phyloP scores from a whole-genome alignment of 495 filamentous ascomycete species.

The Tuber brumale region DNA sequence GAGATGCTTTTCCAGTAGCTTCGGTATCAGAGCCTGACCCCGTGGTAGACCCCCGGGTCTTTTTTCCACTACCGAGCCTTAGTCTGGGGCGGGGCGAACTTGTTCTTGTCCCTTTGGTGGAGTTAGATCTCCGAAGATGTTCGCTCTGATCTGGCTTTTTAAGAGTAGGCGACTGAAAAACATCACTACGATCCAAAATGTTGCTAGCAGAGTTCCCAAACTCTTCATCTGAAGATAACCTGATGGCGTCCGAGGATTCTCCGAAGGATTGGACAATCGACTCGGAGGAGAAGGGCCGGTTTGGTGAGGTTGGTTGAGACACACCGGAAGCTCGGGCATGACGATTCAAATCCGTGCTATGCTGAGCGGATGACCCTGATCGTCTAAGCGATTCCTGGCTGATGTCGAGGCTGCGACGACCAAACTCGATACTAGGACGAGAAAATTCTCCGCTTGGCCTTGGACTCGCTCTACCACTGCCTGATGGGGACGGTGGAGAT shows the following conservation, averaged over 20 bases:
- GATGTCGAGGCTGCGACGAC: slow-evolving; percentile 51
- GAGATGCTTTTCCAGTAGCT: slow-evolving; percentile 22
- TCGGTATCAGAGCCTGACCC: slow-evolving; percentile 27
- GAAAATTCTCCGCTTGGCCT: slow-evolving; percentile 47
- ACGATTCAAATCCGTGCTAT: slow-evolving; percentile 56
- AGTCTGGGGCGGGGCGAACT: not conserved
- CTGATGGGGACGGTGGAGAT: slow-evolving; percentile 48
- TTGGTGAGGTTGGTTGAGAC: slow-evolving; percentile 20
- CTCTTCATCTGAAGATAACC: slow-evolving; percentile 33
- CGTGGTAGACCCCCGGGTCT: slow-evolving; percentile 9
- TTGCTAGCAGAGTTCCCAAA: slow-evolving; percentile 65
- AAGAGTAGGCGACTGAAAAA: slow-evolving; percentile 81
- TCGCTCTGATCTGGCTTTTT: slow-evolving; percentile 29
- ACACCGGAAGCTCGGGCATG: slow-evolving; percentile 44
- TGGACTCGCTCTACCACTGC: slow-evolving; percentile 44
- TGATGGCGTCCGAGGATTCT: slow-evolving; percentile 54
- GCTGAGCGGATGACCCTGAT: slow-evolving; percentile 45
- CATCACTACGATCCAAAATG: slow-evolving; percentile 76
- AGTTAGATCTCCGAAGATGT: slow-evolving; percentile 16
- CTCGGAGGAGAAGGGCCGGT: slow-evolving; percentile 55
- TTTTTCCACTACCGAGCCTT: slow-evolving; percentile 7
- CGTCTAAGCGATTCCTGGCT: slow-evolving; percentile 43
- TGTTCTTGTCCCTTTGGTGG: not conserved
- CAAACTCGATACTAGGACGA: slow-evolving; percentile 49
- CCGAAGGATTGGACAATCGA: slow-evolving; percentile 71